Base-by-base conservation (phyloP, 208 protist genomes). In the Vickermania ingenoplastis region DNA sequence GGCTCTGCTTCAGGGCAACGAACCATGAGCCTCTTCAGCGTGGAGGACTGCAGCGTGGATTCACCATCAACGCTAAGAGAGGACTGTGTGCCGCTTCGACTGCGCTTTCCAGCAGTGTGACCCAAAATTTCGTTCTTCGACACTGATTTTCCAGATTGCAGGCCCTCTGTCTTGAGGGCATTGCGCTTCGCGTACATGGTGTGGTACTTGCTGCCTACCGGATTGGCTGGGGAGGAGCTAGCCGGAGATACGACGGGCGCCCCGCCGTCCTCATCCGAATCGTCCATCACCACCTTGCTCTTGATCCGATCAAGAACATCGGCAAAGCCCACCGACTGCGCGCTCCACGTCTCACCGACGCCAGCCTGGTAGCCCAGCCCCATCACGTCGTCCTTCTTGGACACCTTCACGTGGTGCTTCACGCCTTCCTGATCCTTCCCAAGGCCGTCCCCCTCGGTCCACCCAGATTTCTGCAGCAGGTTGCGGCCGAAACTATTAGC, bases 401-500 rank as follows among this genome's bases (percentile, higher is more conserved):
- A 79, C 14, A 92, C 85, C 69, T 95, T 96, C 49, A 97, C 74
- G 73, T 96, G 84, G 17, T 65, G 73, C 13, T 79, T 77, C 1
- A 73, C 69, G 53, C 93, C 93, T n/a, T 93, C 77, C 66, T 89
- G 67, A 5, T 83, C 75, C 55, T 78, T 82, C n/a, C 93, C 93
- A 11, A 97, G 66, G 3, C 93, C 93, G 25, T 57, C 75, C 51
- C 93, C 93, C 60, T 96, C 88, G 29, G 66, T 79, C 93, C 93
- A 97, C 2, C 93, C 93, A 23, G 87, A 81, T 60, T 94, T 94
- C 67, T 91, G 76, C 59, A 97, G 61, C 45, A 97, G 65, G 28
- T 86, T 65, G 55, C 88, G 89, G 13, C 93, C 91, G 41, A 92
- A 75, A 59, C 89, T 88, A 7, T 73, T 84, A 0, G 89, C 86